phyloP scores from a whole-genome alignment of 2,329 filamentous ascomycete genomes.

The Cryphonectria japonica region DNA sequence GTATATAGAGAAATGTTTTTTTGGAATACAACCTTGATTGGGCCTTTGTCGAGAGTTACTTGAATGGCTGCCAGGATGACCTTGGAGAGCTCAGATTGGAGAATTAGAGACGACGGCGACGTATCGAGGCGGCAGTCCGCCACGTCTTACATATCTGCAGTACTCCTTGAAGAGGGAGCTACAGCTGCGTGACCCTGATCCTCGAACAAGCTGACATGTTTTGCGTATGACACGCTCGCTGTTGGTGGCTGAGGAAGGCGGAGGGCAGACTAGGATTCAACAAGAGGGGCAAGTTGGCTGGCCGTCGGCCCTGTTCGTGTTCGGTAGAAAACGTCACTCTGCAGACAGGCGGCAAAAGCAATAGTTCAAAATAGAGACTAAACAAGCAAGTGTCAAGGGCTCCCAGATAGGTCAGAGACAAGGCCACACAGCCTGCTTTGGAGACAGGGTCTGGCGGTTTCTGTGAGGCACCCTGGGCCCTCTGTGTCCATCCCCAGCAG shows the following conservation, averaged over 20 bases:
- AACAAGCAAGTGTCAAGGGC: neutral
- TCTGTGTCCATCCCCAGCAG: neutral
- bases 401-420: neutral
- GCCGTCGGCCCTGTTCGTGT: neutral
- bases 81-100: neutral
- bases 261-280: neutral
- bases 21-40: neutral
- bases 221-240: neutral
- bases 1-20: neutral
- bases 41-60: neutral
- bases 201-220: neutral
- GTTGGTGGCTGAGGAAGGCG: constrained; percentile 7
- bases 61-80: neutral
- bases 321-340: neutral
- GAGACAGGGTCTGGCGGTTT: neutral
- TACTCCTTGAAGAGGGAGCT: neutral
- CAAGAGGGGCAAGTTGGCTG: neutral
- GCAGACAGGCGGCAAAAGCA: neutral
- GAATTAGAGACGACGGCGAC: no score
- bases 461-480: neutral
- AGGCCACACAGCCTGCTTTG: neutral
- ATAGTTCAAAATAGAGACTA: neutral
- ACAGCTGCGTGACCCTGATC: neutral
- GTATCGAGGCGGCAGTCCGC: neutral
- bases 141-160: neutral